Percentiles rank a stretch among this genome's conserved stretches.
Evolutionary conservation across 352 stramenopile species (phyloP).

Genomic region (Phytophthora pseudosyringae): DNA sequence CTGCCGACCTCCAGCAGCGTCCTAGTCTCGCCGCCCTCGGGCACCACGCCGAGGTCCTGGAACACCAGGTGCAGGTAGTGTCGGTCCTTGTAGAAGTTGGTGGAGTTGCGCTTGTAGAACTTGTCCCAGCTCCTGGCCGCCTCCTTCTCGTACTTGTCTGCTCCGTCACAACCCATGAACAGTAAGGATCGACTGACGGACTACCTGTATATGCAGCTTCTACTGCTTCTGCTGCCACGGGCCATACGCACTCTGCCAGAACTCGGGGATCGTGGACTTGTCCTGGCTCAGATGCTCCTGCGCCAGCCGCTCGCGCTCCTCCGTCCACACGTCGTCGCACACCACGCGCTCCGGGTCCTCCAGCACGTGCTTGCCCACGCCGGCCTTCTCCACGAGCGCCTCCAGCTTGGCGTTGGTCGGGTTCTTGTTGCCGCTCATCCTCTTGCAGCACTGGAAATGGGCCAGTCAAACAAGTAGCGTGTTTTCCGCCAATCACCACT

Average conservation of each 20-base stretch:
- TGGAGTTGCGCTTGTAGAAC: constrained; percentile 95
- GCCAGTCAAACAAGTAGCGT: constrained; percentile 6
- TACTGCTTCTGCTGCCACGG: background rate
- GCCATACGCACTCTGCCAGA: constrained; percentile 72
- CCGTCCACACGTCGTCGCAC: constrained; percentile 85
- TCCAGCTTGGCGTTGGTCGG: constrained; percentile 79
- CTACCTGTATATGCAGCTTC: too few relatives aligned
- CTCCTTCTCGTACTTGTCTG: constrained; percentile 85
- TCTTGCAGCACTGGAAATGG: constrained; percentile 1
- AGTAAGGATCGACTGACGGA: background rate
- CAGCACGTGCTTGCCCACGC: constrained; percentile 69
- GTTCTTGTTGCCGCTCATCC: constrained; percentile 61
- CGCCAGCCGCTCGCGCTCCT: constrained; percentile 77
- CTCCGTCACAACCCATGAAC: constrained; percentile 1
- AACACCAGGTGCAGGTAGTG: constrained; percentile 96
- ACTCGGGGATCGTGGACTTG: constrained; percentile 77
- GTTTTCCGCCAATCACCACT: constrained; percentile 7
- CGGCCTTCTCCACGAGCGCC: constrained; percentile 78
- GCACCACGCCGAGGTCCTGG: constrained; percentile 73
- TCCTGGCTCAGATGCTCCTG: constrained; percentile 73
- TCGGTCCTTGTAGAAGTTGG: constrained; percentile 96
- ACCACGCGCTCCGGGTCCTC: constrained; percentile 69
- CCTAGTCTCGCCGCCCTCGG: constrained; percentile 53
- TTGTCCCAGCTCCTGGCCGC: constrained; percentile 92
- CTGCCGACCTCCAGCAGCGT: constrained; percentile 94